phyloP scores from a whole-genome alignment of 768 basidiomycete species.

The Suillus americanus region DNA sequence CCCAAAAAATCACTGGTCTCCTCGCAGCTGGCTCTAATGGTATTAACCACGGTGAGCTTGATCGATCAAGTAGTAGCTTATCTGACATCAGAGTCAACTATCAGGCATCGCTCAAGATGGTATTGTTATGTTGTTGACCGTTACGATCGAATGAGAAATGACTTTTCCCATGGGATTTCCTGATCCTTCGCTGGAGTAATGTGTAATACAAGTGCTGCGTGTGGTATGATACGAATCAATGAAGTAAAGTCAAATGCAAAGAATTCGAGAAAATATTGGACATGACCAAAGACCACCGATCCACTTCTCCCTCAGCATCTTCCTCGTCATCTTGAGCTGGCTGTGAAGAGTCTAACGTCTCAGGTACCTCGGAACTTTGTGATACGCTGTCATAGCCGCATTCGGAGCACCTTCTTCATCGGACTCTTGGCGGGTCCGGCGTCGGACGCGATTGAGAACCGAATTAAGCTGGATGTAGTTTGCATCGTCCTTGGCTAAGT shows the following conservation, averaged over 20 bases:
- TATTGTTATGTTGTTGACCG: slow-evolving; percentile 54
- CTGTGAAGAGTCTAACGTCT: slow-evolving; percentile 22
- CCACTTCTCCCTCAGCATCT: slow-evolving; percentile 19
- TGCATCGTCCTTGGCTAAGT: slow-evolving; percentile 68
- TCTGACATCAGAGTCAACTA: slow-evolving; percentile 4
- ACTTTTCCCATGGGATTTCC: not conserved
- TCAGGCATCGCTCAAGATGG: slow-evolving; percentile 66
- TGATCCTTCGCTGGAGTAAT: not conserved
- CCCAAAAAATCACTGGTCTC: slow-evolving; percentile 50
- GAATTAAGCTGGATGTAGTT: slow-evolving; percentile 82
- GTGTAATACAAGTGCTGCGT: slow-evolving; percentile 19
- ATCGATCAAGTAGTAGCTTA: not conserved
- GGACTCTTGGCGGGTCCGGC: slow-evolving; percentile 35
- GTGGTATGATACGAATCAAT: slow-evolving; percentile 5
- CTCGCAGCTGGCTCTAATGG: slow-evolving; percentile 51
- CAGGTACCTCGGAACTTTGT: slow-evolving; percentile 18
- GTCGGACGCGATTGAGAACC: slow-evolving; percentile 61
- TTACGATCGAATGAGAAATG: slow-evolving; percentile 38
- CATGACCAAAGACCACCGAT: not conserved
- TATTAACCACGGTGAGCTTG: slow-evolving; percentile 49
- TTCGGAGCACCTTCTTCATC: slow-evolving; percentile 26
- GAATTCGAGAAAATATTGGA: slow-evolving; percentile 6
- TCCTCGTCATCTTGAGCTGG: slow-evolving; percentile 11
- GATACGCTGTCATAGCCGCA: slow-evolving; percentile 10
- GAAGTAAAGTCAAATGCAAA: slow-evolving; percentile 20